Evolutionary conservation across 306 rosid genomes (phyloP), one percentile per base, ranked within the genome.

Genomic region (Hippophae gyantsensis): DNA sequence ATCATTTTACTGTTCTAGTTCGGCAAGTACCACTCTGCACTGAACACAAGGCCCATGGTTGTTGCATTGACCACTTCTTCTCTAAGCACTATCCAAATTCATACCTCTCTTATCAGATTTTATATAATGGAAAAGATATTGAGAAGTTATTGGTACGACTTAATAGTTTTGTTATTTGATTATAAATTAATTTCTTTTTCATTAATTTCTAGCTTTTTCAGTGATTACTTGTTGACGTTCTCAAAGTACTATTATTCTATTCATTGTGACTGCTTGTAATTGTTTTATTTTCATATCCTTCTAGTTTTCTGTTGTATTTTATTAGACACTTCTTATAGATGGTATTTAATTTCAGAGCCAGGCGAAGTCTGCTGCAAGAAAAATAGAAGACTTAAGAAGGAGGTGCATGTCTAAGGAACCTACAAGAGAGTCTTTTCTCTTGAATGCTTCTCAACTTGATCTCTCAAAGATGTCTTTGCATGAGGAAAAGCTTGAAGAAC

Each of bases 21-120:
- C 85, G 86, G 18, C 89, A 83, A 76, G 77, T 90, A 82, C 98
- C 96, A 14, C 51, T 81, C 43, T 87, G 98, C 76, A 43, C 2
- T n/a, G 73, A 87, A 65, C 89, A 87, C 74, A 77, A 75, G 73
- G 80, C 83, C 48, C 79, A 12, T 0, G 86, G 80, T 49, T 85
- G 96, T 68, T 79, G 52, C 61, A 82, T 82, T 57, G 83, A 85
- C 54, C 89, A 87, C 70, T 87, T 85, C 74, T 87, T 90, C 83
- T 74, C 89, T 14, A 87, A 74, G 54, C 76, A 83, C 61, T 70
- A 87, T 65, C 93, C 96, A 0, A 59, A 65, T 57, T 70, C 81
- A 60, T 90, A 76, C 68, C 77, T 72, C 78, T 85, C 95, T 42
- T 74, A 78, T 63, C 92, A 81, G 75, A 85, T 85, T 69, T 48